Conservation (phyloP, 2,329 filamentous ascomycete species). For the Phyllosticta ampelicida region DNA sequence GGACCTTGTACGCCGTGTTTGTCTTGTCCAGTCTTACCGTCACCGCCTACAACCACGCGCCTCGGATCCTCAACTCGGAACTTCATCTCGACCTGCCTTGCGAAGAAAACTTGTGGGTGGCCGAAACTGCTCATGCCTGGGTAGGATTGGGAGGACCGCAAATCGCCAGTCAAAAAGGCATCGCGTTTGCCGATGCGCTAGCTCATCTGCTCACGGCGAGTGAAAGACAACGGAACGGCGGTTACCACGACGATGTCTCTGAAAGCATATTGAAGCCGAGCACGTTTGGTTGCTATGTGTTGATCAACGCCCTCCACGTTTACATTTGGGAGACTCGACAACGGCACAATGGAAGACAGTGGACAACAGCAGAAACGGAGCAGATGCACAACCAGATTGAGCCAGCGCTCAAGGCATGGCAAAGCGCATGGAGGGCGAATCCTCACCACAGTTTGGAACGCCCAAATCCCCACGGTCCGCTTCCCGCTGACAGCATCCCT, state of each 20-base stretch:
- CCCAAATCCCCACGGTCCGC: slow-evolving; percentile 74
- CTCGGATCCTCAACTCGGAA: slow-evolving; percentile 87
- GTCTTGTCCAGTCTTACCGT: slow-evolving; percentile 83
- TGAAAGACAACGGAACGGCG: slow-evolving; percentile 41
- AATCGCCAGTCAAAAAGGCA: slow-evolving; percentile 56
- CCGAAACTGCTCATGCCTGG: slow-evolving; percentile 75
- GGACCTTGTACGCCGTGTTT: slow-evolving; percentile 85
- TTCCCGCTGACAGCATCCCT: slow-evolving; percentile 85
- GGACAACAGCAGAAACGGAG: slow-evolving; percentile 87
- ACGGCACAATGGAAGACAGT: slow-evolving; percentile 74
- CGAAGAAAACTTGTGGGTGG: slow-evolving; percentile 82
- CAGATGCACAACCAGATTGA: slow-evolving; percentile 95
- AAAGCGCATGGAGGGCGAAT: slow-evolving; percentile 81
- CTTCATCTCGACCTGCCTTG: slow-evolving; percentile 82
- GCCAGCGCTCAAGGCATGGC: slow-evolving; percentile 88
- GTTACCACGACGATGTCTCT: slow-evolving; percentile 35
- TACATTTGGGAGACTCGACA: slow-evolving; percentile 98
- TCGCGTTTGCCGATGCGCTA: slow-evolving; percentile 73
- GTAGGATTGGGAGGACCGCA: slow-evolving; percentile 62
- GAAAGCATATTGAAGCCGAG: slow-evolving; percentile 65
- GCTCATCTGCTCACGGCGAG: slow-evolving; percentile 72
- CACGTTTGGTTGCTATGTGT: slow-evolving; percentile 79
- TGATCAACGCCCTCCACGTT: slow-evolving; percentile 93
- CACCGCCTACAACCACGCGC: slow-evolving; percentile 85
- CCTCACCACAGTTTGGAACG: slow-evolving; percentile 73